Base-by-base conservation (phyloP, 768 basidiomycete species). In the Kwoniella newhampshirensis region DNA sequence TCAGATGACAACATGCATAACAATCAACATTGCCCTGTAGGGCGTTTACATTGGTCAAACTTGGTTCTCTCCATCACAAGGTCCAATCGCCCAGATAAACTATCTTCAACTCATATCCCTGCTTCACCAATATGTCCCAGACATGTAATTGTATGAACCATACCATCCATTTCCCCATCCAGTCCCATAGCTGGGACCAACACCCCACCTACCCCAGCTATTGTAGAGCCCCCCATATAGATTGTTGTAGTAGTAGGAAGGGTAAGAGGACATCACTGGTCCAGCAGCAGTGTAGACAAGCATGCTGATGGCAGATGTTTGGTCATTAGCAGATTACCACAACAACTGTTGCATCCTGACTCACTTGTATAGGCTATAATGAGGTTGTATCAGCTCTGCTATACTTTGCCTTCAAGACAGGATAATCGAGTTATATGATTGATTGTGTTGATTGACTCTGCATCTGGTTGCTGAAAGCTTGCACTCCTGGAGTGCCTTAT, bases 101-200 rank as follows among this genome's bases (percentile, higher is more conserved):
- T n/a, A 5, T n/a, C 8, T 42, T 5, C 40, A 42, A 18, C 8
- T n/a, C 5, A n/a, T 8, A 42, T 23, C 6, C 20, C 13, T 43
- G 28, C 1, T 18, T 32, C 41, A 57, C 60, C 64, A 63, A 27
- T 68, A 68, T 2, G 60, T 65, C 1, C 67, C 67, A 48, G 56
- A 32, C 67, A 68, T 68, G 25, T 68, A 68, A 11, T 30, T 35
- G 48, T 60, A 63, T 9, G 67, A 63, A 27, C 62, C 60, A 51
- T 63, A 63, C 57, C 57, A 63, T 15, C 32, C 20, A 36, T 39
- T 49, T 18, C 55, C 32, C 48, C 54, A 62, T 2, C 63, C 67
- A 27, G 51, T 51, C 15, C 68, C 68, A 52, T 70, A 70, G 36
- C 62, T 66, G 15, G 65, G 64, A 4, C 68, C 68, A 32, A 54